Percentiles rank a stretch among this genome's conserved stretches.
Conservation (phyloP, 495 filamentous ascomycete genomes). For the Xylaria intraflava region DNA sequence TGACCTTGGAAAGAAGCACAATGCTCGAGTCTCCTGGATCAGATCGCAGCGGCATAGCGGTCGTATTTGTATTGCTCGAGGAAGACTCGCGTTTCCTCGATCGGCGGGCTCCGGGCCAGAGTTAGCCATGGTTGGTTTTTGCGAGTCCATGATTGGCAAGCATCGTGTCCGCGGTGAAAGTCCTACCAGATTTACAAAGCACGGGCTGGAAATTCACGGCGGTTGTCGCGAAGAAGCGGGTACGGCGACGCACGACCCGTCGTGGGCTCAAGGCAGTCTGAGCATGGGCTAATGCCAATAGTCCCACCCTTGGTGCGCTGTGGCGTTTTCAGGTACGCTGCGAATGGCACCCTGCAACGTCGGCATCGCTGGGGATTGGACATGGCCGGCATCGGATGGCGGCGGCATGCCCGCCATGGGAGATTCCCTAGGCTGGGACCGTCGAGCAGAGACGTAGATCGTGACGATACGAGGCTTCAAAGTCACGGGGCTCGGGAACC, state of each 20-base stretch:
- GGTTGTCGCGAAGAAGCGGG: background rate
- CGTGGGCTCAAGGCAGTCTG: background rate
- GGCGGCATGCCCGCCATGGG: background rate
- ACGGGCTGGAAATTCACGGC: no score
- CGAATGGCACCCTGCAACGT: background rate
- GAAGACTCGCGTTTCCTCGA: background rate
- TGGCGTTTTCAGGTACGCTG: background rate
- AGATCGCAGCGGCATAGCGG: constrained; percentile 7
- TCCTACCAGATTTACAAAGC: background rate
- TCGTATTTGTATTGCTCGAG: constrained; percentile 1
- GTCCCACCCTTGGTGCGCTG: background rate
- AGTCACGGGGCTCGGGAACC: background rate
- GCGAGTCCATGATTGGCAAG: background rate
- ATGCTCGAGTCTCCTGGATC: background rate
- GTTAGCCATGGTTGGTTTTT: no score
- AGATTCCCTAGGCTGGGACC: background rate
- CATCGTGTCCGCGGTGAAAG: background rate
- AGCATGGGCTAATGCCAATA: background rate
- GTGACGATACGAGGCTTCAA: background rate
- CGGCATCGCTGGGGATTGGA: background rate
- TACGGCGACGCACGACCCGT: background rate
- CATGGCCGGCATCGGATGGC: background rate
- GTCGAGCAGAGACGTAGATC: background rate
- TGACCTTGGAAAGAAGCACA: constrained; percentile 1
- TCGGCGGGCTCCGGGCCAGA: background rate